These are phyloP conservation scores for Phaseolus lunatus DNA, from an alignment of 306 rosid species.

Conservation along the genomic window DNA sequence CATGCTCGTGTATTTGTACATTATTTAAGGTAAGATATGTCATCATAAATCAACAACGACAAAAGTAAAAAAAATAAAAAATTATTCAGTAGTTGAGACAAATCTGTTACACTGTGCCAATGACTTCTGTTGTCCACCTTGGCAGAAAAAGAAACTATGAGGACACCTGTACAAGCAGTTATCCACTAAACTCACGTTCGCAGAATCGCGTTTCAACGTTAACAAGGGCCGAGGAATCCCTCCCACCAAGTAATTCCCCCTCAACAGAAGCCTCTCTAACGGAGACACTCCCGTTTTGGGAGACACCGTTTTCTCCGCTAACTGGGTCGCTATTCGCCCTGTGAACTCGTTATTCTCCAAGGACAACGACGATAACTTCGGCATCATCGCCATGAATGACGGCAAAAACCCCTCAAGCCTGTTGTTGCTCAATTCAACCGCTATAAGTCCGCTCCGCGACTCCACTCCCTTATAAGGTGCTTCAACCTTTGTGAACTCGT, in stretches of 20 bases:
- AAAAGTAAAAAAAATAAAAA: neutral
- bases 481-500: slow-evolving; percentile 56
- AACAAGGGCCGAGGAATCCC: slow-evolving; percentile 69
- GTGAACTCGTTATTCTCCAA: slow-evolving; percentile 74
- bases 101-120: slow-evolving; percentile 49
- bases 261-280: slow-evolving; percentile 67
- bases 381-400: slow-evolving; percentile 66
- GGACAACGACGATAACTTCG: slow-evolving; percentile 77
- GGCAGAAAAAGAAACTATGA: slow-evolving; percentile 69
- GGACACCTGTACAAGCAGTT: slow-evolving; percentile 87
- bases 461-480: slow-evolving; percentile 24
- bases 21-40: neutral
- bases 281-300: slow-evolving; percentile 60
- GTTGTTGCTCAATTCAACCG: slow-evolving; percentile 82
- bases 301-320: slow-evolving; percentile 64
- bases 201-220: slow-evolving; percentile 65
- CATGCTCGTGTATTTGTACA: neutral
- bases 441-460: slow-evolving; percentile 58
- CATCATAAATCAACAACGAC: neutral
- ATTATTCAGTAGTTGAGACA: neutral
- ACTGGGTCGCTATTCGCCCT: slow-evolving; percentile 75
- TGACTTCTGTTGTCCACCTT: slow-evolving; percentile 76
- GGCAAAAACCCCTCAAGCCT: slow-evolving; percentile 63
- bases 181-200: slow-evolving; percentile 63
- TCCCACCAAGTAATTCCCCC: slow-evolving; percentile 79